Evolutionary conservation across 768 basidiomycete genomes (phyloP).

Genomic region (Sporobolomyces pararoseus): DNA sequence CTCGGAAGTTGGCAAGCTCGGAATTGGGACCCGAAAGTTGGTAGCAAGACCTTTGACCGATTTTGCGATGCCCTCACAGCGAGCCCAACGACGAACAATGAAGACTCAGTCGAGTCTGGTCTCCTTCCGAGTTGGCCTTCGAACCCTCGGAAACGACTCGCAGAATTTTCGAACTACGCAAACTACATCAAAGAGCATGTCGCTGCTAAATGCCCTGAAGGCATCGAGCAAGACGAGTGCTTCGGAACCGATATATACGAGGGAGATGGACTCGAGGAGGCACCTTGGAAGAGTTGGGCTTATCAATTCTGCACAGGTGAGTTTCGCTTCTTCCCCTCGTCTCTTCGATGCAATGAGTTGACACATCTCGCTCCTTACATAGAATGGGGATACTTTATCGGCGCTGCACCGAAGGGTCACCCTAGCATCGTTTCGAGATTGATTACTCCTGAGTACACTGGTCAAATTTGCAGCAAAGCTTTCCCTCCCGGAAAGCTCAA

Average conservation of each 20-base stretch:
- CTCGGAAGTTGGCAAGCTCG: slow-evolving; percentile 74
- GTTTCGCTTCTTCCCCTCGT: slow-evolving; percentile 11
- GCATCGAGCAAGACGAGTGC: slow-evolving; percentile 61
- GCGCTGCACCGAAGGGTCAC: slow-evolving; percentile 55
- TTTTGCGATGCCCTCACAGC: slow-evolving; percentile 52
- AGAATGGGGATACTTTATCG: slow-evolving; percentile 91
- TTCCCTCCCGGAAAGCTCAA: slow-evolving; percentile 44
- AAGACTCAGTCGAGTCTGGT: slow-evolving; percentile 45
- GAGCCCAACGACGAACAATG: neutral
- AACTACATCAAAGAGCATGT: slow-evolving; percentile 61
- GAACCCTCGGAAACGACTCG: slow-evolving; percentile 24
- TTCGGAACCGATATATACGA: slow-evolving; percentile 73
- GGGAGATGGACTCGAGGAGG: slow-evolving; percentile 61
- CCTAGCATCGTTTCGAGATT: slow-evolving; percentile 75
- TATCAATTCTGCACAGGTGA: slow-evolving; percentile 62
- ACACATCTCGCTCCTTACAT: slow-evolving; percentile 60
- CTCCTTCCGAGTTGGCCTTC: slow-evolving; percentile 46
- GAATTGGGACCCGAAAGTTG: slow-evolving; percentile 76
- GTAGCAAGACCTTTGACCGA: slow-evolving; percentile 61
- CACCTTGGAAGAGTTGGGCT: slow-evolving; percentile 73
- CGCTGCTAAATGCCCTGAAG: slow-evolving; percentile 62
- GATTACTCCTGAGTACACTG: slow-evolving; percentile 67
- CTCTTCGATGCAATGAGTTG: neutral
- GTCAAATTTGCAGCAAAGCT: slow-evolving; percentile 65
- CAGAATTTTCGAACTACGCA: slow-evolving; percentile 59